Evolutionary conservation across 1,284 basidiomycete genomes (phyloP).

Genomic region (Pyrrhoderma lamaoense): DNA sequence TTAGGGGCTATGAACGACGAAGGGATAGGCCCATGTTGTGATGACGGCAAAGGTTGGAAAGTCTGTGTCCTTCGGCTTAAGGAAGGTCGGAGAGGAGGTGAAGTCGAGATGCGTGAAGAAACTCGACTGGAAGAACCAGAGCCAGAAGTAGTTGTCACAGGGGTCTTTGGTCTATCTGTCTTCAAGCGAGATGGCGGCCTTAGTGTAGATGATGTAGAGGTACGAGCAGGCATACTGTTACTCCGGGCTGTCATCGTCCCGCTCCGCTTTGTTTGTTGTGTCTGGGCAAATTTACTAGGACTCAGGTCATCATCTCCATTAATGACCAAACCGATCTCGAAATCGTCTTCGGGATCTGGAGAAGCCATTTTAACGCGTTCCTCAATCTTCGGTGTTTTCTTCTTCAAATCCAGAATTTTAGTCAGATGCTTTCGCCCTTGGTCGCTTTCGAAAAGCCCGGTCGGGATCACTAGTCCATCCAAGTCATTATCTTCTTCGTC

Average conservation of each 20-base stretch:
- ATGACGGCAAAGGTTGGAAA: conserved; percentile 46
- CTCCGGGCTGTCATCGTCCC: conserved; percentile 34
- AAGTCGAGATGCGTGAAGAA: conserved; percentile 36
- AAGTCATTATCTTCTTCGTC: conserved; percentile 65
- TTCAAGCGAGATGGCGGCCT: conserved; percentile 57
- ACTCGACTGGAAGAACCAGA: conserved; percentile 9
- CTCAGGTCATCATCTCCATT: conserved; percentile 74
- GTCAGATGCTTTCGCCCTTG: conserved; percentile 58
- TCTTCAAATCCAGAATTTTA: conserved; percentile 69
- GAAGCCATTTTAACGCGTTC: conserved; percentile 44
- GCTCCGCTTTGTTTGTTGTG: conserved; percentile 37
- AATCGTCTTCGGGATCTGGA: conserved; percentile 70
- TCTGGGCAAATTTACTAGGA: conserved; percentile 58
- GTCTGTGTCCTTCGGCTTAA: conserved; percentile 46
- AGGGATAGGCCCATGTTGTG: conserved; percentile 24
- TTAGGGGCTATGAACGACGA: conserved; percentile 56
- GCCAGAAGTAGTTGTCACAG: conserved; percentile 47
- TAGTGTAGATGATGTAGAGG: conserved; percentile 30
- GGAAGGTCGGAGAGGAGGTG: conserved; percentile 44
- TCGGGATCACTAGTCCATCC: conserved; percentile 72
- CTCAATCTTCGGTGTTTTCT: conserved; percentile 45
- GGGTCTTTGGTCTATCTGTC: conserved; percentile 60
- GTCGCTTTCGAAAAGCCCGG: conserved; percentile 63
- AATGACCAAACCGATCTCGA: conserved; percentile 73
- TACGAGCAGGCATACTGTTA: conserved; percentile 51